Evolutionary conservation across 257 asterid genomes (phyloP), one percentile per base, ranked within the genome.

Genomic region (Nemophila menziesii): DNA sequence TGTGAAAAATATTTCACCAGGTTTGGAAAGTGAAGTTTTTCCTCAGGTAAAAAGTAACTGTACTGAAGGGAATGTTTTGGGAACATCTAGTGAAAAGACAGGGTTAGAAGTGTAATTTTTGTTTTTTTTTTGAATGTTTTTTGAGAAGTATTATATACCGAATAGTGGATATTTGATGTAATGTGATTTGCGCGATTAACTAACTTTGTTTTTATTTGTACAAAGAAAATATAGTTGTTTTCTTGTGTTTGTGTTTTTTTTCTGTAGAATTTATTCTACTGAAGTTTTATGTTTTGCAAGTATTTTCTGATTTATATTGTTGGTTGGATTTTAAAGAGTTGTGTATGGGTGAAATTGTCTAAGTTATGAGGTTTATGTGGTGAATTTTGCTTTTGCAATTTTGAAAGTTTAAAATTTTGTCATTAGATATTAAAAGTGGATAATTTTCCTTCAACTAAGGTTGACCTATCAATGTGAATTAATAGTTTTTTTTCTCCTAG

Each of bases 11-110:
- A 70, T 89, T 18, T 65, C 71, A 38, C 92, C 95, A 5, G 66
- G 87, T 42, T 44, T 83, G 70, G 86, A 78, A 59, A 52, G 45
- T 15, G 92, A 89, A 57, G 77, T 78, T 36, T 89, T 83, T 39
- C 57, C 92, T 16, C 58, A n/a, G n/a, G n/a, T 39, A 22, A 61
- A 69, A 61, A 60, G 51, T 26, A 77, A 73, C 15, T 29, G 46
- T 44, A 52, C 51, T 22, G 70, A 67, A 11, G 58, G 79, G 58
- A 82, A 48, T 39, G 69, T 66, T 16, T 63, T 73, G 5, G 79
- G 72, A 57, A 53, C 86, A 38, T 70, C 80, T 9, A 72, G 83
- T 20, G 82, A 70, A 68, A 74, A 81, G 22, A 55, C 82, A 3
- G 58, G 19, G 58, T 43, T 3, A 5, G 34, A 13, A 14, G 21